Evolutionary conservation across 805 yeast species (phyloP).

Genomic region (Debaryomyces castellii): DNA sequence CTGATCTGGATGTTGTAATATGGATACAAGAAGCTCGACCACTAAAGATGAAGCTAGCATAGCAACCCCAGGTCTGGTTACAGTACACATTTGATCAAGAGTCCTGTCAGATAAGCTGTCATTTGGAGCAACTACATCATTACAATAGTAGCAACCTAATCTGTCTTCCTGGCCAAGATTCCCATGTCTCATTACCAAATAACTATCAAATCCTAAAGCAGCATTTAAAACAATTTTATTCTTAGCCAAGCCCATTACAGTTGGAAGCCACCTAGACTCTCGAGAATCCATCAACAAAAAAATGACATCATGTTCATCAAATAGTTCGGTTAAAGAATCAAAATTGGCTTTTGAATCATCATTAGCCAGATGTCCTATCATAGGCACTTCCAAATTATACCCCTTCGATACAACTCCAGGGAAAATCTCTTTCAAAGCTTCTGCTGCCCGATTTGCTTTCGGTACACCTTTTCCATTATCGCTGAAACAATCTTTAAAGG

Average conservation of each 20-base stretch:
- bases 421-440: conserved; percentile 65
- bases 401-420: conserved; percentile 77
- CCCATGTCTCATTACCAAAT: conserved; percentile 93
- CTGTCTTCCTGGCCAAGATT: conserved; percentile 31
- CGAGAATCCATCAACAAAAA: conserved; percentile 90
- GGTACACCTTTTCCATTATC: conserved; percentile 60
- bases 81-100: conserved; percentile 98
- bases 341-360: conserved; percentile 59
- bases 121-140: conserved; percentile 91
- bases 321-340: conserved; percentile 49
- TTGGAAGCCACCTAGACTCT: conserved; percentile 97
- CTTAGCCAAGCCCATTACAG: conserved; percentile 68
- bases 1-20: conserved; percentile 63
- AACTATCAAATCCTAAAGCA: conserved; percentile 93
- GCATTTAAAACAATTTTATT: conserved; percentile 82
- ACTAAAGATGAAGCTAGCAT: conserved; percentile 82
- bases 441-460: conserved; percentile 83
- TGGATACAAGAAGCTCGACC: conserved; percentile 75
- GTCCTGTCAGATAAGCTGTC: conserved; percentile 87
- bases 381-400: conserved; percentile 73
- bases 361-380: conserved; percentile 89
- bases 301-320: conserved; percentile 69
- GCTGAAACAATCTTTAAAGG: conserved; percentile 73
- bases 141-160: conserved; percentile 93
- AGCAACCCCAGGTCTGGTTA: conserved; percentile 95